A percentile compares a stretch with the other conserved stretches of the same genome.
These are phyloP conservation scores for Cercophora sp. DNA, from an alignment of 495 filamentous ascomycete species.

Conservation along the genomic window DNA sequence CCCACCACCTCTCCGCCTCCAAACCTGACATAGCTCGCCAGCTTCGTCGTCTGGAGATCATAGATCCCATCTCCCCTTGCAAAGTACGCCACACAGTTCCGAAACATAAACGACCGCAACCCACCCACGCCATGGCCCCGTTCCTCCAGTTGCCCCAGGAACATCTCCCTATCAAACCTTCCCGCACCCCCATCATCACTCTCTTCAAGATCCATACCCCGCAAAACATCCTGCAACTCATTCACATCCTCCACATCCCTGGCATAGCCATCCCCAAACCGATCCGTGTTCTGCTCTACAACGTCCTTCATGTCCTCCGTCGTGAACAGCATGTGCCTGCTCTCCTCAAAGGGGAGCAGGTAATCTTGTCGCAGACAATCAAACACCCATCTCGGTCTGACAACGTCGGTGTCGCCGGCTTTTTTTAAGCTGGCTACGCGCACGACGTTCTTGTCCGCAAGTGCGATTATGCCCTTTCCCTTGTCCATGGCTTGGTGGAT, in stretches of 20 bases:
- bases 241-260: conserved; percentile 59
- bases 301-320: conserved; percentile 28
- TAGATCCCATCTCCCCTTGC: conserved; percentile 17
- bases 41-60: conserved; percentile 20
- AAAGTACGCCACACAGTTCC: conserved; percentile 55
- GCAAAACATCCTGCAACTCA: conserved; percentile 59
- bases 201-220: conserved; percentile 36
- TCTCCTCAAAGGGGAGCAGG: conserved; percentile 45
- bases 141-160: conserved; percentile 53
- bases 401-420: conserved; percentile 60
- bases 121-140: conserved; percentile 48
- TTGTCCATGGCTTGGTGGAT: conserved; percentile 70
- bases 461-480: conserved; percentile 49
- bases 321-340: conserved; percentile 49
- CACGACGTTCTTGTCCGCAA: conserved; percentile 82
- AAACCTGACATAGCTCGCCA: conserved; percentile 55
- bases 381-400: conserved; percentile 78
- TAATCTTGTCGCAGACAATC: conserved; percentile 73
- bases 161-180: conserved; percentile 34
- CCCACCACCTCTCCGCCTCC: conserved; percentile 54
- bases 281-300: conserved; percentile 58
- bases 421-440: conserved; percentile 82
- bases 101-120: conserved; percentile 65
- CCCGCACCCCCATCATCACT: background rate
- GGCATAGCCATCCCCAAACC: conserved; percentile 79